Evolutionary conservation across 352 stramenopile species (phyloP).

Genomic region (Phytophthora pinifolia): DNA sequence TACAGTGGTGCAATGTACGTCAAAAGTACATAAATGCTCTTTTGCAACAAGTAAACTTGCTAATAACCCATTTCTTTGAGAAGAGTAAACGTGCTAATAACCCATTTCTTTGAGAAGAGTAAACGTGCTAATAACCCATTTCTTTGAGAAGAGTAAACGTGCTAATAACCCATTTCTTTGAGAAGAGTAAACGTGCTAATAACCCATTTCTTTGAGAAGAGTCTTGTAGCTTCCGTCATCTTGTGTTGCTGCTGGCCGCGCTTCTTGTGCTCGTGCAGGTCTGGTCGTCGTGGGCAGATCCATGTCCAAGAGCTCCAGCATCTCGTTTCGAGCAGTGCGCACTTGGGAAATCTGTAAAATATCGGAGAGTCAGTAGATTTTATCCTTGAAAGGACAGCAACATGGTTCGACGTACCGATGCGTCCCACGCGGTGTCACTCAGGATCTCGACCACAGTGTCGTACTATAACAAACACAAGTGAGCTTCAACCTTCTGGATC

Average conservation of each 20-base stretch:
- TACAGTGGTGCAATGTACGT: constrained; percentile 17
- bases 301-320: constrained; percentile 44
- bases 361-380: neutral
- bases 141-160: constrained; percentile 60
- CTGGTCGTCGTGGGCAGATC: neutral
- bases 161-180: constrained; percentile 78
- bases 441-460: constrained; percentile 76
- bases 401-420: constrained; percentile 36
- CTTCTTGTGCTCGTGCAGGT: neutral
- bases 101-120: constrained; percentile 76
- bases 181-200: constrained; percentile 55
- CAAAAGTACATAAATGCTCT: constrained; percentile 8
- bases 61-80: constrained; percentile 84
- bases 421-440: constrained; percentile 81
- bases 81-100: constrained; percentile 52
- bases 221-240: constrained; percentile 46
- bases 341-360: constrained; percentile 47
- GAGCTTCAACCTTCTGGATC: too few relatives aligned
- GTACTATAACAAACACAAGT: too few relatives aligned
- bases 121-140: constrained; percentile 59
- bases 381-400: too few relatives aligned
- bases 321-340: constrained; percentile 52
- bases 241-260: constrained; percentile 2
- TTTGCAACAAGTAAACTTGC: constrained; percentile 8
- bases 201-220: constrained; percentile 78